These are phyloP conservation scores for Lasiodiplodia citricola DNA, from an alignment of 2,329 filamentous ascomycete species.

Conservation along the genomic window DNA sequence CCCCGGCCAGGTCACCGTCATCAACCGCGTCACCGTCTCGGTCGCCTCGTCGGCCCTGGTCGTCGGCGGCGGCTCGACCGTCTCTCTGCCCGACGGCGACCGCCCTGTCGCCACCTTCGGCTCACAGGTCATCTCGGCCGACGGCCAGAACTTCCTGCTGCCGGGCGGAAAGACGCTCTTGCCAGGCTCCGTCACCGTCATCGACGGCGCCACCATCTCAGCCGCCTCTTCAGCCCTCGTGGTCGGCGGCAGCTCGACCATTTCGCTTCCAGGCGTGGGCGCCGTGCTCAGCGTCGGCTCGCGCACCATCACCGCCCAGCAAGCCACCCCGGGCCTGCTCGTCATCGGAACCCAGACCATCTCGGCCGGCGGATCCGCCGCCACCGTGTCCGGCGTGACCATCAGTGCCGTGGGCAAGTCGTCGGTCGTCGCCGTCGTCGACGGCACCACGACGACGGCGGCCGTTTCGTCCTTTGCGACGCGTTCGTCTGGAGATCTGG, in stretches of 20 bases:
- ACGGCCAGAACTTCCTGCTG: not conserved
- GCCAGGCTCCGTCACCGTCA: slow-evolving; percentile 2
- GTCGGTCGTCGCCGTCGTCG: not conserved
- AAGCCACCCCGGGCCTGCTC: not conserved
- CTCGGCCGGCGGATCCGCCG: not conserved
- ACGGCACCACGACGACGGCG: not conserved
- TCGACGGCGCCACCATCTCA: slow-evolving; percentile 4
- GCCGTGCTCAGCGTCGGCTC: not conserved
- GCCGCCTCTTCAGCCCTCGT: not conserved
- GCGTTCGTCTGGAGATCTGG: not conserved
- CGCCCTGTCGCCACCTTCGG: slow-evolving; percentile 3
- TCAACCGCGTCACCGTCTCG: not conserved
- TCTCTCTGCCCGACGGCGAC: not conserved
- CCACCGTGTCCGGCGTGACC: not conserved
- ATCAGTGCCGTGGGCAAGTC: not conserved
- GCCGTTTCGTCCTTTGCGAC: not conserved
- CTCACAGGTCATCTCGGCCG: not conserved
- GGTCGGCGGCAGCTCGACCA: slow-evolving; percentile 2
- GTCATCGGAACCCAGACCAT: not conserved
- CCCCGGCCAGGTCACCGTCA: not conserved
- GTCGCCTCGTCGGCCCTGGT: not conserved
- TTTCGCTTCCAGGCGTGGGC: not conserved
- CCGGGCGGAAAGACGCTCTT: not conserved
- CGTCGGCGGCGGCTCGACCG: not conserved
- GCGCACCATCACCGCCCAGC: not conserved